Percentiles rank a stretch among this genome's conserved stretches.
Conservation (phyloP, 306 rosid genomes). For the Lotus japonicus region DNA sequence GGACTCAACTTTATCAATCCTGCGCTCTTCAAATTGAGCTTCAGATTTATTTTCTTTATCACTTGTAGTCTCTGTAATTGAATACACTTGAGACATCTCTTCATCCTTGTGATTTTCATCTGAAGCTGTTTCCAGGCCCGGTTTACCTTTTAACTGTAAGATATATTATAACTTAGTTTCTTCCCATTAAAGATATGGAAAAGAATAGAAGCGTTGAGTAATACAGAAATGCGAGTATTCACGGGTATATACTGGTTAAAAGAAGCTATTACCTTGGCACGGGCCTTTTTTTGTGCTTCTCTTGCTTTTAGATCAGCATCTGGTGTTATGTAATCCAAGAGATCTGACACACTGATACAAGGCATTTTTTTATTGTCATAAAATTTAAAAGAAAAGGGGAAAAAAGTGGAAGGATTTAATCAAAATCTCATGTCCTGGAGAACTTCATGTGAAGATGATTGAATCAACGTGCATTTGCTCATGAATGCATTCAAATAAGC, state of each 20-base stretch:
- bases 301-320: slow-evolving; percentile 86
- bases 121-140: slow-evolving; percentile 55
- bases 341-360: slow-evolving; percentile 86
- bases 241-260: background rate
- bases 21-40: slow-evolving; percentile 39
- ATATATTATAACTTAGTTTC: slow-evolving; percentile 16
- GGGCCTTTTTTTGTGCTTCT: slow-evolving; percentile 89
- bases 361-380: background rate
- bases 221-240: slow-evolving; percentile 1
- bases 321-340: slow-evolving; percentile 92
- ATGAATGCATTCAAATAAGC: background rate
- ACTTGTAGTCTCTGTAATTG: slow-evolving; percentile 48
- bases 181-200: background rate
- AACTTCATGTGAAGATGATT: background rate
- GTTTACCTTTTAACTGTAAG: slow-evolving; percentile 79
- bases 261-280: slow-evolving; percentile 67
- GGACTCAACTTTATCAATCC: slow-evolving; percentile 48
- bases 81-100: slow-evolving; percentile 35
- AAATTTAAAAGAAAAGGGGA: background rate
- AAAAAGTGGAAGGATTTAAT: background rate
- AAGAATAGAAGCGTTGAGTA: background rate
- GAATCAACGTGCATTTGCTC: slow-evolving; percentile 5
- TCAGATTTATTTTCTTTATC: slow-evolving; percentile 82
- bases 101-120: slow-evolving; percentile 70
- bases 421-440: background rate